Base-by-base conservation (phyloP, 495 filamentous ascomycete genomes). In the Trichoderma reesei region DNA sequence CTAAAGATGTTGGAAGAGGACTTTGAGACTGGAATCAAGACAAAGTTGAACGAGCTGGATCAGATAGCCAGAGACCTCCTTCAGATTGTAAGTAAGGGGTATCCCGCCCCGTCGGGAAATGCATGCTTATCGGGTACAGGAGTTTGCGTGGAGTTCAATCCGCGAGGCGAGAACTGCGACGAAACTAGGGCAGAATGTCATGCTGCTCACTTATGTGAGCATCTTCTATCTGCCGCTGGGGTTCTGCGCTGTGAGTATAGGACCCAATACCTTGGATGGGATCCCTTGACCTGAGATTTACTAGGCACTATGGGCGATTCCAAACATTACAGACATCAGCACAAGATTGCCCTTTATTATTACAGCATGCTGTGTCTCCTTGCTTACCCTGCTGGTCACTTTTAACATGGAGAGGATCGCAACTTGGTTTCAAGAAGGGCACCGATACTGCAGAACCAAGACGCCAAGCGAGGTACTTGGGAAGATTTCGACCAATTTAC, bases 111-210 rank as follows among this genome's bases (percentile, higher is more conserved):
- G 13, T 1, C 16, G 2, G 13, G 20, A 16, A 0, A 39, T 11
- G 6, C 11, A 11, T 39, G 11, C 38, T 39, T 39, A 39, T 1
- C 6, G 6, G 38, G 11, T 7, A 39, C 2, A 61, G 59, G 59
- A 61, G 13, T 61, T 61, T 41, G 59, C 59, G 0, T 61, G 59
- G 59, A 31, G 6, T 10, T 16, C 59, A 20, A 61, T 61, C 34
- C 16, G 41, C 16, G 59, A 61, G 39, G 31, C 59, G 8, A 18
- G 39, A 38, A 16, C 20, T 3, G 39, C 59, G 18, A 61, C 59
- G 3, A 41, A 16, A 18, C 8, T 61, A 9, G 59, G 36, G 2
- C 36, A 38, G n/a, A 61, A 41, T 26, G 39, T 61, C 1, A 61
- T 39, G 59, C 59, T 38, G 5, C 59, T 61, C 13, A 61, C 51